Evolutionary conservation across 345 rosid genomes (phyloP), one percentile per base, ranked within the genome.

Genomic region (Brassica juncea): DNA sequence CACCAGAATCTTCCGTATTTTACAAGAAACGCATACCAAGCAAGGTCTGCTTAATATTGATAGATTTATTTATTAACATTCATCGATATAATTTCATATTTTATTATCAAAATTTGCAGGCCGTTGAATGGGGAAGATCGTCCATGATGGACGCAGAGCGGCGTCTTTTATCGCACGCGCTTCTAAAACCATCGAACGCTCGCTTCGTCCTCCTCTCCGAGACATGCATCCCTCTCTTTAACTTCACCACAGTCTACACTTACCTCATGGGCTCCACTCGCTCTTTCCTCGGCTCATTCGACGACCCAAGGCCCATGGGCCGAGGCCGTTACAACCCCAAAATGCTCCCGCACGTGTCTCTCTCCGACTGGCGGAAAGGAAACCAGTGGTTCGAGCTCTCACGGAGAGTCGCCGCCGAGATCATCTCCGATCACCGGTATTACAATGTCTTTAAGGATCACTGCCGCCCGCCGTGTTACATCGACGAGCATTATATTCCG

Each of bases 1-100:
- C 83, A 10, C 89, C 89, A 0, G 74, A 81, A 44, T 79, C 55
- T 52, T 88, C 91, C 10, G 88, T 88, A 27, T 90, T 90, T 78
- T 71, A 84, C 42, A 90, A 85, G 66, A 73, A 88, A 74, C 82
- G 90, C 37, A 87, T 90, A 58, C 91, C 91, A 23, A 87, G 93
- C 71, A 82, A 92, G 92, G 97, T 88, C 25, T 57, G 39, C 0
- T 70, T 12, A 9, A 6, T 31, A 47, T 39, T 9, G 5, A 25
- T 28, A 28, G 31, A 21, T 59, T 9, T 25, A 3, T 23, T 4
- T 6, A 16, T 32, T 28, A 37, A 37, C 32, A 63, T 42, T 10
- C 31, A 59, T 23, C 19, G 6, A 11, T 47, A 47, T 47, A 37
- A 37, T 37, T 37, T 8, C 42, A 2, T 37, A 37, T 49, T 55